Conservation (phyloP, 306 rosid genomes). For the Pyrus betulifolia region DNA sequence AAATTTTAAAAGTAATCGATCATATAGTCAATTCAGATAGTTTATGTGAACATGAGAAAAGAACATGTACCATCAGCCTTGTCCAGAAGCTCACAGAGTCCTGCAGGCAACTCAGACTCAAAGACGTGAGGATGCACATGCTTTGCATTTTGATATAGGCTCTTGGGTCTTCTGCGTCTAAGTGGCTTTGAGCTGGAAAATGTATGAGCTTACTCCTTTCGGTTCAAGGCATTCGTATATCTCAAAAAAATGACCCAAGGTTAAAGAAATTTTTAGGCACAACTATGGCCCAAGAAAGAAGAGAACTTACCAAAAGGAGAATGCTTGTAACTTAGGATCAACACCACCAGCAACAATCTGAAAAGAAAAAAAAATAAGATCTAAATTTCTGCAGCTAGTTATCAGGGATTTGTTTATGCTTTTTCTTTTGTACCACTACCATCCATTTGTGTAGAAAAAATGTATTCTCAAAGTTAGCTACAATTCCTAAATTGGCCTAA, state of each 20-base stretch:
- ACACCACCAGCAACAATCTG: slow-evolving; percentile 48
- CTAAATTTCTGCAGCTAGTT: not conserved
- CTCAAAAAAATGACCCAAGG: not conserved
- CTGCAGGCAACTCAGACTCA: slow-evolving; percentile 25
- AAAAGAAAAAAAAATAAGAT: slow-evolving; percentile 3
- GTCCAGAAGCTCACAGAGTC: slow-evolving; percentile 35
- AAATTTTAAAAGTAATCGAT: not conserved
- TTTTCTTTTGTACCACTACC: not conserved
- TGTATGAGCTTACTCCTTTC: slow-evolving; percentile 17
- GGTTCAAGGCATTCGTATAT: slow-evolving; percentile 17
- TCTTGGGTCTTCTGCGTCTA: slow-evolving; percentile 30
- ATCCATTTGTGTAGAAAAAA: not conserved
- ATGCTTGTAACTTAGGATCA: slow-evolving; percentile 59
- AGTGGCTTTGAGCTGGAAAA: slow-evolving; percentile 54
- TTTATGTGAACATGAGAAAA: not conserved
- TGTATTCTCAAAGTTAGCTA: not conserved
- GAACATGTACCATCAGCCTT: slow-evolving; percentile 49
- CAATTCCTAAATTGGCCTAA: not conserved
- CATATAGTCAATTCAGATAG: not conserved
- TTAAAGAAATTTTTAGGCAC: slow-evolving; percentile 5
- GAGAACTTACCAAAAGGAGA: slow-evolving; percentile 45
- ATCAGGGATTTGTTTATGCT: not conserved
- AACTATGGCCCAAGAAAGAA: slow-evolving; percentile 4
- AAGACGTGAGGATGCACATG: slow-evolving; percentile 28
- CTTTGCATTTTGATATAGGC: slow-evolving; percentile 22